Percentiles rank a stretch among this genome's conserved stretches.
Evolutionary conservation across 2,329 filamentous ascomycete species (phyloP).

Genomic region (Neocatenulostroma microsporum): DNA sequence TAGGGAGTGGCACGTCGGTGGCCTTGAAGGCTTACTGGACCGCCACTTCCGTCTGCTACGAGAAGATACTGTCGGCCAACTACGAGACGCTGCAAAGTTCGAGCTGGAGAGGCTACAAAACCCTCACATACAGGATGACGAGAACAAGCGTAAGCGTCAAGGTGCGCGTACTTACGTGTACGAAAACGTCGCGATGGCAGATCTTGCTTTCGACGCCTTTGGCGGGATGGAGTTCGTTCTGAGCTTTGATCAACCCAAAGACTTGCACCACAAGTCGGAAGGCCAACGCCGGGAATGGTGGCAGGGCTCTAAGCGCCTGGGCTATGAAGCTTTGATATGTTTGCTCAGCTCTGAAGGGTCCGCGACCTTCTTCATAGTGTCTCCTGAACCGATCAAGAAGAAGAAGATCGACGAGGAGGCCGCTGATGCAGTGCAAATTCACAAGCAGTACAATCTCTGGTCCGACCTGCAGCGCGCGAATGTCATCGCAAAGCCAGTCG

Average conservation of each 20-base stretch:
- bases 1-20: conserved; percentile 34
- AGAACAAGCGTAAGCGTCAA: conserved; percentile 3
- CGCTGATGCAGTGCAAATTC: background rate
- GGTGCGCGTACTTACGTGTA: conserved; percentile 33
- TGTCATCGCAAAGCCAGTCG: conserved; percentile 11
- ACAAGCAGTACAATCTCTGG: conserved; percentile 7
- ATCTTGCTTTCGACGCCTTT: conserved; percentile 30
- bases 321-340: conserved; percentile 45
- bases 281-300: conserved; percentile 44
- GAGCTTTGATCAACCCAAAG: conserved; percentile 40
- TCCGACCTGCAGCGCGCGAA: conserved; percentile 7
- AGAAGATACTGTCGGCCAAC: conserved; percentile 49
- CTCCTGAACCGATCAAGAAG: background rate
- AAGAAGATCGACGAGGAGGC: background rate
- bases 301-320: conserved; percentile 43
- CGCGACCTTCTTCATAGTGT: conserved; percentile 24
- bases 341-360: conserved; percentile 33
- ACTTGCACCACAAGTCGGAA: conserved; percentile 14
- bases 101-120: conserved; percentile 32
- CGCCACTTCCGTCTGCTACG: conserved; percentile 50
- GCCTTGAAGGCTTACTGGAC: conserved; percentile 45
- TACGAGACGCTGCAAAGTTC: conserved; percentile 43
- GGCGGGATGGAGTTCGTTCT: conserved; percentile 41
- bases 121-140: background rate
- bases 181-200: conserved; percentile 26